Evolutionary conservation across 2,329 filamentous ascomycete species (phyloP).

Genomic region (Fusarium proliferatum): DNA sequence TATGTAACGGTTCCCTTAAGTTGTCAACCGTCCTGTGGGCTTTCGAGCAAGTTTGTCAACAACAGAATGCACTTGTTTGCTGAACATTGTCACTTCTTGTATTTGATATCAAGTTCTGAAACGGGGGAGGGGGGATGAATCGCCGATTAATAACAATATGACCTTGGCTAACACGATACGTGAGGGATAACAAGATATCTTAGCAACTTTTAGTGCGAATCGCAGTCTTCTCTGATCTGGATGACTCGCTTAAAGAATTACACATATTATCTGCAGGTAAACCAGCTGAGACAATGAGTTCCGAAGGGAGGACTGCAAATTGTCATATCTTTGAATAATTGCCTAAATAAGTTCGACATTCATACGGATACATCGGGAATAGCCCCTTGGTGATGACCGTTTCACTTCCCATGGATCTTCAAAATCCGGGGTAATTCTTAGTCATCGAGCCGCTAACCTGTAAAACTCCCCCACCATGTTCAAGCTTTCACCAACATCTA

Average conservation of each 20-base stretch:
- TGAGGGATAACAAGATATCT: background rate
- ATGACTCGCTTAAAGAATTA: background rate
- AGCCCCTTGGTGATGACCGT: background rate
- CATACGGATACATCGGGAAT: background rate
- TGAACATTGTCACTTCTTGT: background rate
- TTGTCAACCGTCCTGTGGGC: background rate
- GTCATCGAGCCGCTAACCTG: constrained; percentile 20
- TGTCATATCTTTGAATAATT: background rate
- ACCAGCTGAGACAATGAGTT: background rate
- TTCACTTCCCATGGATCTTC: background rate
- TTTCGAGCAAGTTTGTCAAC: too few relatives aligned
- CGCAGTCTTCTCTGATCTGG: background rate
- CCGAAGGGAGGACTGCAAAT: background rate
- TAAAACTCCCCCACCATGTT: constrained; percentile 21
- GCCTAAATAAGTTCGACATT: background rate
- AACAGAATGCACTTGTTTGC: background rate
- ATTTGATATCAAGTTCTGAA: background rate
- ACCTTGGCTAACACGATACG: background rate
- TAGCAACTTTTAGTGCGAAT: background rate
- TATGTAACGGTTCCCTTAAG: background rate
- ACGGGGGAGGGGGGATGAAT: background rate
- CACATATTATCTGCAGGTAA: background rate
- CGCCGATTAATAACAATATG: too few relatives aligned
- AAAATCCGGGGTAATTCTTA: constrained; percentile 34
- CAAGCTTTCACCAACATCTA: background rate